Percentiles rank a stretch among this genome's conserved stretches.
Conservation (phyloP, 2,329 filamentous ascomycete species). For the Hypoxylon sp. region DNA sequence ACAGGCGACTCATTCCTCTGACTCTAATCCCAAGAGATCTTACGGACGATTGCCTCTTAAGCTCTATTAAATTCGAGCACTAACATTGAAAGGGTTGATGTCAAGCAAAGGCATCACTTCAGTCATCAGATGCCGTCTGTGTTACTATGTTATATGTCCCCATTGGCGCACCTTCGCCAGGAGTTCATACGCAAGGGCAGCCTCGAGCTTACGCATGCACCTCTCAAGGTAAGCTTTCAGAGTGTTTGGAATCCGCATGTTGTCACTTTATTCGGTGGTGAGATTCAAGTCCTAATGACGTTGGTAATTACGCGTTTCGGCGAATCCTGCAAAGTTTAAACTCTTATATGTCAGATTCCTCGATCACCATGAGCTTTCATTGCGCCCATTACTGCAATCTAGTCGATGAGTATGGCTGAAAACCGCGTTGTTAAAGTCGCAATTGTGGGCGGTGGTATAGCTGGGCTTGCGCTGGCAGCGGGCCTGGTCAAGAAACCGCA, state of each 20-base stretch:
- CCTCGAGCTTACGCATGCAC: not conserved
- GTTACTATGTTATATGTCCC: not conserved
- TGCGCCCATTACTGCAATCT: not conserved
- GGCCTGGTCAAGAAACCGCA: conserved; percentile 55
- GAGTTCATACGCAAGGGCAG: not conserved
- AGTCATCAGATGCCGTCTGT: too few relatives aligned
- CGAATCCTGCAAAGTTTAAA: conserved; percentile 22
- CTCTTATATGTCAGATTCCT: conserved; percentile 7
- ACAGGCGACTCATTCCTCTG: not conserved
- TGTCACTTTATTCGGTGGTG: conserved; percentile 9
- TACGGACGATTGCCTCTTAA: not conserved
- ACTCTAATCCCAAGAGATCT: not conserved
- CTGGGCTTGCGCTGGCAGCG: conserved; percentile 57
- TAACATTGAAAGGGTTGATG: too few relatives aligned
- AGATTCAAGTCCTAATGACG: conserved; percentile 29
- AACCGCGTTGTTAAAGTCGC: conserved; percentile 45
- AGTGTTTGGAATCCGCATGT: not conserved
- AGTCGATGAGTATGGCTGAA: conserved; percentile 20
- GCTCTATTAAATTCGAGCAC: too few relatives aligned
- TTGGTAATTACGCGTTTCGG: conserved; percentile 25
- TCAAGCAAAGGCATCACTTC: not conserved
- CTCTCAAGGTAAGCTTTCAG: conserved; percentile 5
- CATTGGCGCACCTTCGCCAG: not conserved
- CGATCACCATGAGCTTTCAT: not conserved
- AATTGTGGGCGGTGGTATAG: conserved; percentile 55